phyloP scores from a whole-genome alignment of 2,329 filamentous ascomycete species.

The Cytospora schulzeri region DNA sequence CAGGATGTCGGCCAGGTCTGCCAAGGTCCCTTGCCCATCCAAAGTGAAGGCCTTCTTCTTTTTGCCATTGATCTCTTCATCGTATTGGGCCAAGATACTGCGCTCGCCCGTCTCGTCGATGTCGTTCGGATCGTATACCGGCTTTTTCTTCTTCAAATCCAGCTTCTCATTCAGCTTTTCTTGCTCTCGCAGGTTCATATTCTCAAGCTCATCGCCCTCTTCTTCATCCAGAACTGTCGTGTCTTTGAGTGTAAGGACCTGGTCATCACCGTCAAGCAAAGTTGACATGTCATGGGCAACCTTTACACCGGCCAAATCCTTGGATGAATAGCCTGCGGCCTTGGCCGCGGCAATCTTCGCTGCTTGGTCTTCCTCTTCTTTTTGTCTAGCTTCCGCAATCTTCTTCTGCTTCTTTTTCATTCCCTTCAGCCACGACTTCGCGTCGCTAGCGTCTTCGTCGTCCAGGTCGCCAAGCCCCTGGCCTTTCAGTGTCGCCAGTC shows the following conservation, averaged over 20 bases:
- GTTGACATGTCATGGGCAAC: conserved; percentile 84
- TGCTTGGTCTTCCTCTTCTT: conserved; percentile 76
- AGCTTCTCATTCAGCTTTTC: conserved; percentile 76
- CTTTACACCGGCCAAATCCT: conserved; percentile 86
- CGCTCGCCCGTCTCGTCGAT: conserved; percentile 66
- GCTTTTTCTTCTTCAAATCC: conserved; percentile 86
- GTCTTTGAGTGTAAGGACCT: conserved; percentile 94
- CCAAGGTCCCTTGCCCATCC: conserved; percentile 72
- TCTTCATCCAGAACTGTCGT: conserved; percentile 81
- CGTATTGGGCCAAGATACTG: conserved; percentile 84
- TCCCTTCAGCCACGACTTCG: conserved; percentile 82
- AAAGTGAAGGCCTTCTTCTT: conserved; percentile 86
- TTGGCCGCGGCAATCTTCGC: conserved; percentile 68
- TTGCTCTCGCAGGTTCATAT: conserved; percentile 68
- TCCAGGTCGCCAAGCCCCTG: conserved; percentile 79
- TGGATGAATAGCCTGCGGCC: conserved; percentile 73
- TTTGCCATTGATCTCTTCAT: conserved; percentile 91
- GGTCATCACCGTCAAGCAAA: conserved; percentile 81
- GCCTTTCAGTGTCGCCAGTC: conserved; percentile 75
- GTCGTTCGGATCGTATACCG: conserved; percentile 83
- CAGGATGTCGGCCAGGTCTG: conserved; percentile 62
- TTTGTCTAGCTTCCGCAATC: conserved; percentile 73
- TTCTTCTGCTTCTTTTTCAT: conserved; percentile 95
- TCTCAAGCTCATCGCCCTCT: conserved; percentile 88
- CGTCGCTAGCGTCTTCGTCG: conserved; percentile 68